A percentile compares a stretch with the other conserved stretches of the same genome.
Conservation (phyloP, 2,329 filamentous ascomycete genomes). For the Cryphonectria parasitica region DNA sequence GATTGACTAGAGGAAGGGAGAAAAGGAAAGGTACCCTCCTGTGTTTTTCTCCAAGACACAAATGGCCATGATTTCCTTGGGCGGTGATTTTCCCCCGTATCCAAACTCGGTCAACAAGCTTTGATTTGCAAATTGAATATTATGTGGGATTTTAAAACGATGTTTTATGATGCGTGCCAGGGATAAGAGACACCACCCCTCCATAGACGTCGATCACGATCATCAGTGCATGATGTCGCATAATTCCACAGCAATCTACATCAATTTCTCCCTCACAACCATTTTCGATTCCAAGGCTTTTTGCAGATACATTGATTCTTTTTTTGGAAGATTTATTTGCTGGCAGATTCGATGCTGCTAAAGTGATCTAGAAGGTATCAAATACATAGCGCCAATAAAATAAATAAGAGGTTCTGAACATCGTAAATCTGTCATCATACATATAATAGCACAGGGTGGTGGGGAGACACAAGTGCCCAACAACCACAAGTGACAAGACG, state of each 20-base stretch:
- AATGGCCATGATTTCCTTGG: background rate
- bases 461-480: constrained; percentile 5
- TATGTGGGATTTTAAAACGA: background rate
- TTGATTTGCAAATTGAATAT: background rate
- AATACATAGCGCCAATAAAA: background rate
- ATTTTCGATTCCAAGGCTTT: background rate
- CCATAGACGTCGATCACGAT: constrained; percentile 19
- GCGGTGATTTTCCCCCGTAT: background rate
- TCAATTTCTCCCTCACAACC: background rate
- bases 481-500: background rate
- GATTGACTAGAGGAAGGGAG: background rate
- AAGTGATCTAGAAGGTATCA: background rate
- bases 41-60: too few species aligned
- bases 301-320: background rate
- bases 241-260: background rate
- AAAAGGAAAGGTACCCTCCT: too few species aligned
- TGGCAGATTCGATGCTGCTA: background rate
- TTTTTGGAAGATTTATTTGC: background rate
- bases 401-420: background rate
- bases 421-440: constrained; percentile 19
- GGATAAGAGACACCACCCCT: constrained; percentile 18
- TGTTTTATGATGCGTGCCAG: constrained; percentile 3
- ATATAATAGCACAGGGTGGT: constrained; percentile 6
- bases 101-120: background rate
- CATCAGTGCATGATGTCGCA: constrained; percentile 6